A percentile compares a stretch with the other conserved stretches of the same genome.
phyloP scores from a whole-genome alignment of 2,329 filamentous ascomycete species.

The Sclerotinia trifoliorum region DNA sequence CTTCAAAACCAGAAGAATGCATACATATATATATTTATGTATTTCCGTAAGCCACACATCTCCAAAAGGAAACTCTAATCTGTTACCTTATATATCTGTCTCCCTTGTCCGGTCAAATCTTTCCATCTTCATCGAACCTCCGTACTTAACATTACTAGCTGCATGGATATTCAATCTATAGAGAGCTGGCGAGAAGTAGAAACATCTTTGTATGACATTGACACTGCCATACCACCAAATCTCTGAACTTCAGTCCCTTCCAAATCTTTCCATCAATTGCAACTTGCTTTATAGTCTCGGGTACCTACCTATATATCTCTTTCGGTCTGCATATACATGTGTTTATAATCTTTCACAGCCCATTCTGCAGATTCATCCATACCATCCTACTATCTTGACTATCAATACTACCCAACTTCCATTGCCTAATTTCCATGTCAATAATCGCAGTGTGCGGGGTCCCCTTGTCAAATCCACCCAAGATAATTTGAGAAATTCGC shows the following conservation, averaged over 20 bases:
- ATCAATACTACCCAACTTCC: neutral
- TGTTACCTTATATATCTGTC: neutral
- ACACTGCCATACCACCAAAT: neutral
- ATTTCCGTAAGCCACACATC: neutral
- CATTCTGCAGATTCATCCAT: neutral
- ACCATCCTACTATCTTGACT: neutral
- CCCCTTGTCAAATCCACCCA: constrained; percentile 21
- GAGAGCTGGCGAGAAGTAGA: neutral
- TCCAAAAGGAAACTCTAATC: neutral
- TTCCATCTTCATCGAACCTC: neutral
- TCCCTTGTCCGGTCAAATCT: neutral
- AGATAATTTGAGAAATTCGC: constrained; percentile 6
- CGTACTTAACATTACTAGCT: neutral
- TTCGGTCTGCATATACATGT: neutral
- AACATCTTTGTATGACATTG: neutral
- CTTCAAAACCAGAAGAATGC: neutral
- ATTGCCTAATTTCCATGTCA: constrained; percentile 16
- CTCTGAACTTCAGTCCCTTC: neutral
- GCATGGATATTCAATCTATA: neutral
- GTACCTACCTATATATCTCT: neutral
- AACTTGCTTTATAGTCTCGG: neutral
- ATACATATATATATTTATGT: neutral
- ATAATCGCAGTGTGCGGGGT: constrained; percentile 23
- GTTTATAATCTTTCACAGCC: neutral
- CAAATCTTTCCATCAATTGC: neutral